Conservation (phyloP, 129 eudicot genomes). For the Lactuca sativa region DNA sequence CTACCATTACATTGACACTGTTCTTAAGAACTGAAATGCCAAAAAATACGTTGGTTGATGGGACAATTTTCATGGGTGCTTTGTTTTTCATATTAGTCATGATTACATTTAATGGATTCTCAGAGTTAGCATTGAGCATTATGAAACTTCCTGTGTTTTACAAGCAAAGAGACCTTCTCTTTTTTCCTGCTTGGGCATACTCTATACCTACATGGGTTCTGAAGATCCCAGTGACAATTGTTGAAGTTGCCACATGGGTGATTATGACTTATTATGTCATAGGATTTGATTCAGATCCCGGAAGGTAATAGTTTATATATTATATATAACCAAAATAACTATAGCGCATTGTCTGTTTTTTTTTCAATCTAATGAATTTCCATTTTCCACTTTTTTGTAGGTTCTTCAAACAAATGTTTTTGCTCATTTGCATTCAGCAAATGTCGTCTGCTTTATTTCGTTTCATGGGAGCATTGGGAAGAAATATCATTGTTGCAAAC, state of each 20-base stretch:
- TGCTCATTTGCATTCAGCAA: conserved; percentile 68
- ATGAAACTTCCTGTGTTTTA: conserved; percentile 87
- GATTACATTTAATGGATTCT: conserved; percentile 80
- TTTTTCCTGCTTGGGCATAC: conserved; percentile 95
- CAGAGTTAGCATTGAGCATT: conserved; percentile 81
- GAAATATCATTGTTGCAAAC: conserved; percentile 77
- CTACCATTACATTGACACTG: conserved; percentile 63
- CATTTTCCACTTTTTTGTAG: conserved; percentile 28
- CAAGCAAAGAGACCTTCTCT: conserved; percentile 89
- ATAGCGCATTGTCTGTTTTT: no score
- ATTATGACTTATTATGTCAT: conserved; percentile 72
- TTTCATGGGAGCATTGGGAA: conserved; percentile 76
- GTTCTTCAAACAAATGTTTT: conserved; percentile 63
- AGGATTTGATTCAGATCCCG: conserved; percentile 73
- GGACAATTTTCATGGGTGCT: conserved; percentile 81
- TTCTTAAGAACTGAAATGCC: conserved; percentile 74
- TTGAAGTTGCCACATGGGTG: conserved; percentile 69
- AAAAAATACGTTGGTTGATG: conserved; percentile 52
- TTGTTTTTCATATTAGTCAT: conserved; percentile 56
- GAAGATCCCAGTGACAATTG: conserved; percentile 69
- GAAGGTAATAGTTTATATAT: conserved; percentile 44
- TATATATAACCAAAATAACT: not conserved
- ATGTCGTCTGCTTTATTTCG: conserved; percentile 88
- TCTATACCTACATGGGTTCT: conserved; percentile 79
- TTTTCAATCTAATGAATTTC: not conserved